These are phyloP conservation scores for Ceratocystis eucalypticola DNA, from an alignment of 2,329 filamentous ascomycete genomes.

Conservation along the genomic window DNA sequence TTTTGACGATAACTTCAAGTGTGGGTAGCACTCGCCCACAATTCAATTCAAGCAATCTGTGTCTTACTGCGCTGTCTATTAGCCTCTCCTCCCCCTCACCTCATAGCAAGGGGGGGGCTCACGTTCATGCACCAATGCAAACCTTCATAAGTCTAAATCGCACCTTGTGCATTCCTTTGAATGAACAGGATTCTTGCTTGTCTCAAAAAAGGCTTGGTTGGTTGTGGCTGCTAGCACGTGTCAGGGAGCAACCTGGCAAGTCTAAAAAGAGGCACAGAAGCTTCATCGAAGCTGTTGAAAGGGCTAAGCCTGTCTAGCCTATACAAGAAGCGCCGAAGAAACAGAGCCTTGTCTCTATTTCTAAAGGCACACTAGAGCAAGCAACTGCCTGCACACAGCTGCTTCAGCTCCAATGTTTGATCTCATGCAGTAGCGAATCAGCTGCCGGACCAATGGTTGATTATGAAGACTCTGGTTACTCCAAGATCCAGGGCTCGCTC, in stretches of 20 bases:
- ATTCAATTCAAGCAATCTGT: too few relatives aligned
- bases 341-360: too few relatives aligned
- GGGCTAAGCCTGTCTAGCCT: not conserved
- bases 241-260: not conserved
- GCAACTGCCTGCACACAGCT: too few relatives aligned
- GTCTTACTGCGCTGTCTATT: not conserved
- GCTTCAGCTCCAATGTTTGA: too few relatives aligned
- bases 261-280: constrained; percentile 7
- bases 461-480: too few relatives aligned
- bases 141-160: not conserved
- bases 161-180: not conserved
- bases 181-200: constrained; percentile 2
- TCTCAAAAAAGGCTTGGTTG: not conserved
- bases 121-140: not conserved
- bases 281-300: constrained; percentile 2
- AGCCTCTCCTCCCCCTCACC: not conserved
- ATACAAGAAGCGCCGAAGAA: not conserved
- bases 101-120: not conserved
- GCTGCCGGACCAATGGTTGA: too few relatives aligned
- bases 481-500: too few relatives aligned
- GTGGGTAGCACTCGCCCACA: not conserved
- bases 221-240: not conserved
- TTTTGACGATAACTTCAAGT: not conserved
- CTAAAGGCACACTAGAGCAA: too few relatives aligned
- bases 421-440: too few relatives aligned